phyloP scores from a whole-genome alignment of 805 yeast genomes.

The Ogataea glucozyma region DNA sequence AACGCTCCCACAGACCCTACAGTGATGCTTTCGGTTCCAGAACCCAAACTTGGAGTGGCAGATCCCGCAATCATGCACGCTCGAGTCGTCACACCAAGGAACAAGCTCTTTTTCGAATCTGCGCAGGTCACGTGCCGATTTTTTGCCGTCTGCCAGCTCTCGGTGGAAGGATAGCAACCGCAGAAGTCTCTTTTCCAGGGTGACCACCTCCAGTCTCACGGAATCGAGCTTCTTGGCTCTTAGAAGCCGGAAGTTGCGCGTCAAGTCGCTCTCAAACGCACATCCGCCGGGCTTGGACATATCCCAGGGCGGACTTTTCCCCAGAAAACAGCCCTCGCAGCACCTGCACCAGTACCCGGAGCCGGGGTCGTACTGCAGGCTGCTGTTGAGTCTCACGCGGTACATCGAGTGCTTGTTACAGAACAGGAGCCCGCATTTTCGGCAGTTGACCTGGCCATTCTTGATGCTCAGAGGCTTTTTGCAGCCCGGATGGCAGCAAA shows the following conservation, averaged over 20 bases:
- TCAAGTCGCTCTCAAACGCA: slow-evolving; percentile 41
- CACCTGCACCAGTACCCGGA: slow-evolving; percentile 70
- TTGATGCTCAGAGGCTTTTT: slow-evolving; percentile 45
- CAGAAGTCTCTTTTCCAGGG: slow-evolving; percentile 60
- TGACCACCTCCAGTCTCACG: slow-evolving; percentile 51
- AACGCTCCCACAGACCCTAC: slow-evolving; percentile 81
- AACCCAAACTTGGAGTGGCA: slow-evolving; percentile 62
- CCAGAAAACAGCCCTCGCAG: slow-evolving; percentile 61
- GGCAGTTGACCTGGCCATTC: slow-evolving; percentile 65
- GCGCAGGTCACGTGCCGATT: slow-evolving; percentile 18
- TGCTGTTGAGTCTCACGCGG: slow-evolving; percentile 49
- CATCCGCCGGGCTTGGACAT: slow-evolving; percentile 8
- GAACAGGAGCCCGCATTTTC: slow-evolving; percentile 72
- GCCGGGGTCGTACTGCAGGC: slow-evolving; percentile 46
- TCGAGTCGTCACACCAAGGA: slow-evolving; percentile 64
- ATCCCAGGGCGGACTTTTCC: slow-evolving; percentile 32
- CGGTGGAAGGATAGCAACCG: slow-evolving; percentile 35
- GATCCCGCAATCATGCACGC: slow-evolving; percentile 55
- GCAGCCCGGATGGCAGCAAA: slow-evolving; percentile 47
- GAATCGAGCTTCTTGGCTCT: slow-evolving; percentile 50
- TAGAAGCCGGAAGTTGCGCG: slow-evolving; percentile 39
- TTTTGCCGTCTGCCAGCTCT: slow-evolving; percentile 14
- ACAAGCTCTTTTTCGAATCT: slow-evolving; percentile 50
- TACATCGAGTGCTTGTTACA: slow-evolving; percentile 66
- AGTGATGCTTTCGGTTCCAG: slow-evolving; percentile 77